Evolutionary conservation across 2,329 filamentous ascomycete species (phyloP).

Genomic region (Malbranchea cinnamomea): DNA sequence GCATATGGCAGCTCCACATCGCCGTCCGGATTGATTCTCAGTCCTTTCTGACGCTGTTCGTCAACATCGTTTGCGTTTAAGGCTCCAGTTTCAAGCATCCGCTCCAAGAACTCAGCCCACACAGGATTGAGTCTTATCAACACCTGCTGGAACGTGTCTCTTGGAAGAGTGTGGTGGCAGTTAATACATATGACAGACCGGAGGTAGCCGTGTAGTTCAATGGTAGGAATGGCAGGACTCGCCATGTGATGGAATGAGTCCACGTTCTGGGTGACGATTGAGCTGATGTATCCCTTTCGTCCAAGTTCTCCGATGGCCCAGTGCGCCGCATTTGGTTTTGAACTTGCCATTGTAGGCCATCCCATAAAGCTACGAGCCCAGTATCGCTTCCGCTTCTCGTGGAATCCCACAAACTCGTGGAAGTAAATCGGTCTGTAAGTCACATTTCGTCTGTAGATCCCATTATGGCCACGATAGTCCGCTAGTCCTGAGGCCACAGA

Average conservation of each 20-base stretch:
- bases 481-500: constrained; percentile 85
- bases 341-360: constrained; percentile 67
- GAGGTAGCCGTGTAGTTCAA: constrained; percentile 87
- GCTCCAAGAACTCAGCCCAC: constrained; percentile 63
- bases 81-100: constrained; percentile 59
- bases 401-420: constrained; percentile 68
- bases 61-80: constrained; percentile 62
- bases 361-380: constrained; percentile 93
- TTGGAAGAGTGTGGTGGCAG: constrained; percentile 56
- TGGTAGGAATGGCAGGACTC: constrained; percentile 57
- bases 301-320: constrained; percentile 60
- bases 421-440: constrained; percentile 85
- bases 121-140: constrained; percentile 68
- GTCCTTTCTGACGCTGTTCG: constrained; percentile 50
- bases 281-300: constrained; percentile 54
- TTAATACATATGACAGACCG: constrained; percentile 66
- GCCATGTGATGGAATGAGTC: constrained; percentile 78
- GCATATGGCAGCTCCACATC: constrained; percentile 82
- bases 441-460: constrained; percentile 86
- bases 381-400: constrained; percentile 80
- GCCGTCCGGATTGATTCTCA: constrained; percentile 83
- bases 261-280: constrained; percentile 88
- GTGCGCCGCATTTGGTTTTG: constrained; percentile 68
- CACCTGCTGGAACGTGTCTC: constrained; percentile 60
- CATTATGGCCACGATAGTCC: constrained; percentile 79